Base-by-base conservation (phyloP, 2,329 filamentous ascomycete genomes). In the Myriosclerotinia duriaeana region DNA sequence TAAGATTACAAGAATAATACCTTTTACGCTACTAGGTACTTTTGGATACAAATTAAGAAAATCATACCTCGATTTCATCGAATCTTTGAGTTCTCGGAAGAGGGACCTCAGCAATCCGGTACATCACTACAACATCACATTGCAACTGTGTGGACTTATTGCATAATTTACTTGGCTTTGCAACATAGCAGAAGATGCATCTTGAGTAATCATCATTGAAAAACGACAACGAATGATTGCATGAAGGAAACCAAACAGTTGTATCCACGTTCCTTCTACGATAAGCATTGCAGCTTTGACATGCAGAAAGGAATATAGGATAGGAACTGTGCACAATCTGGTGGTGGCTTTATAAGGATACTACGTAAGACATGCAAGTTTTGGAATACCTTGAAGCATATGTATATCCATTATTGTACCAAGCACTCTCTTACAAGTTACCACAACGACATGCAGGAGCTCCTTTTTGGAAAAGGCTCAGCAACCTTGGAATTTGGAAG, bases 191-290 rank as follows among this genome's bases (percentile, higher is more conserved):
- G n/a, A 20, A 26, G n/a, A 40, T 50, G 6, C 44, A 8, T 52
- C 30, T 40, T 3, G 58, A 50, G 44, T 14, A 20, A 26, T 61
- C 34, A 26, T 61, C 34, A 12, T 11, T 55, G 22, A 12, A 50
- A 50, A 52, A 30, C 48, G 44, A 61, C 44, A 50, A 61, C 58
- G 34, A 50, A 50, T 52, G 34, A 53, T 53, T 53, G 62, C 38
- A 65, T 46, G 14, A 58, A 64, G 62, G 34, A 40, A 26, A 40
- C 59, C 59, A 62, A 62, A 34, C 46, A 62, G 59, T 53, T 52
- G 22, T 62, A 52, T 62, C 44, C 59, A 62, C 59, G 36, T 62
- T 53, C 59, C 59, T 53, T 11, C 53, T 40, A 38, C 59, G 46
- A 62, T 53, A 53, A 30, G 59, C 59, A 52, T 53, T 42, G 61